Evolutionary conservation across 305 asterid genomes (phyloP).

Genomic region (Fraxinus albicans): DNA sequence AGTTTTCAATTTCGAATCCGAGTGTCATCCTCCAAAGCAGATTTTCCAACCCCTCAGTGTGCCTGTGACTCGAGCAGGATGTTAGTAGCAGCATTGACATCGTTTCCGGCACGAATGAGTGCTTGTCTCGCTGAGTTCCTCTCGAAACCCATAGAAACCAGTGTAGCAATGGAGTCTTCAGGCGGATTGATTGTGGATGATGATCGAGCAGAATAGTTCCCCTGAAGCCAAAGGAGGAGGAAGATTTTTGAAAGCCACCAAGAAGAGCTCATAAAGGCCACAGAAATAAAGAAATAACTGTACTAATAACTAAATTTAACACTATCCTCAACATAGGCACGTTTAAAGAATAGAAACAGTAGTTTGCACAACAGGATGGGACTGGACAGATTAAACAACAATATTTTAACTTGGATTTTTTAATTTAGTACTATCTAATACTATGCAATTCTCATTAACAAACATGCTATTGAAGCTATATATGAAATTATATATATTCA

Average conservation of each 20-base stretch:
- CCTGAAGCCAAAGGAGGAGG: neutral
- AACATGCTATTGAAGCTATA: neutral
- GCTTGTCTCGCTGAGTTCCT: slow-evolving; percentile 92
- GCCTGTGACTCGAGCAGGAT: slow-evolving; percentile 82
- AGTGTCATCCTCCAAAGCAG: neutral
- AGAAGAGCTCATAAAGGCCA: neutral
- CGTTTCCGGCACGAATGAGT: slow-evolving; percentile 79
- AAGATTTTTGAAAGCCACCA: neutral
- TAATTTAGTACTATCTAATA: neutral
- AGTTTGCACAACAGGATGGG: neutral
- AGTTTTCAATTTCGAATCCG: neutral
- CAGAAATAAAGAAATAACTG: neutral
- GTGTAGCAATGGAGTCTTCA: slow-evolving; percentile 62
- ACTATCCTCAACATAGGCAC: neutral
- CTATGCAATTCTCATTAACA: neutral
- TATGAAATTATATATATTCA: neutral
- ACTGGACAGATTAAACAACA: neutral
- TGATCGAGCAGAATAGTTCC: slow-evolving; percentile 30
- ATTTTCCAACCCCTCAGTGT: slow-evolving; percentile 27
- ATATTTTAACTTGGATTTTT: neutral
- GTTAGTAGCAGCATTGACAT: slow-evolving; percentile 82
- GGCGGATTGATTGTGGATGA: slow-evolving; percentile 30
- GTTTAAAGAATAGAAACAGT: neutral
- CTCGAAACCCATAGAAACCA: slow-evolving; percentile 96
- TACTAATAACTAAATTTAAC: neutral